Percentiles rank a stretch among this genome's conserved stretches.
Conservation (phyloP, 2,329 filamentous ascomycete species). For the Fusarium torreyae region DNA sequence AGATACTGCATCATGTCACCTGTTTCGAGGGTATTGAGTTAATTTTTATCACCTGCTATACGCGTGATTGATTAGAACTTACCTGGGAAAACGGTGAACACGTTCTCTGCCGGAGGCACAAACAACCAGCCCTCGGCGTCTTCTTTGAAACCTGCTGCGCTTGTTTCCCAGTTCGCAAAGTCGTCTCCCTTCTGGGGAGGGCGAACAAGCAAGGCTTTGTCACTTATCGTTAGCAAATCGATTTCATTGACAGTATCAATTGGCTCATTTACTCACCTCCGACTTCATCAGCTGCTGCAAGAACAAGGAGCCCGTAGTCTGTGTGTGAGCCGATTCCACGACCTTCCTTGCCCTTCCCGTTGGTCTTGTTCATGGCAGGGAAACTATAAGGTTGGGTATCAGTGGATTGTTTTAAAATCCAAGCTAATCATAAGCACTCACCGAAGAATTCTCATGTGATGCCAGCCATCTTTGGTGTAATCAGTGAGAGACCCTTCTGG, state of each 20-base stretch:
- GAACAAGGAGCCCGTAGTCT: constrained; percentile 67
- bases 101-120: constrained; percentile 60
- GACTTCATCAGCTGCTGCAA: constrained; percentile 65
- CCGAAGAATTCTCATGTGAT: constrained; percentile 65
- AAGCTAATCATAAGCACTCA: constrained; percentile 26
- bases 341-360: constrained; percentile 65
- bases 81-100: constrained; percentile 66
- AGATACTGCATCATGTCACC: constrained; percentile 69
- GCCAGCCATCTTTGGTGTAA: constrained; percentile 65
- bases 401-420: not conserved
- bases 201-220: constrained; percentile 61
- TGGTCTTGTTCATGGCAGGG: constrained; percentile 54
- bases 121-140: constrained; percentile 64
- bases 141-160: constrained; percentile 61
- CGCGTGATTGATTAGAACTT: constrained; percentile 11
- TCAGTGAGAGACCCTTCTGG: constrained; percentile 58
- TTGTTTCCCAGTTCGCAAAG: constrained; percentile 63
- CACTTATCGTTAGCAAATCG: not conserved
- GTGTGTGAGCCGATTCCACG: constrained; percentile 68
- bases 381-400: constrained; percentile 38
- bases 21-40: constrained; percentile 25
- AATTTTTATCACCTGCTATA: not conserved
- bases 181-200: constrained; percentile 59
- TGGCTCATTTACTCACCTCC: constrained; percentile 54
- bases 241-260: not conserved